Evolutionary conservation across 2,329 filamentous ascomycete species (phyloP), one percentile per base, ranked within the genome.

Genomic region (Arthrinium phaeospermum): DNA sequence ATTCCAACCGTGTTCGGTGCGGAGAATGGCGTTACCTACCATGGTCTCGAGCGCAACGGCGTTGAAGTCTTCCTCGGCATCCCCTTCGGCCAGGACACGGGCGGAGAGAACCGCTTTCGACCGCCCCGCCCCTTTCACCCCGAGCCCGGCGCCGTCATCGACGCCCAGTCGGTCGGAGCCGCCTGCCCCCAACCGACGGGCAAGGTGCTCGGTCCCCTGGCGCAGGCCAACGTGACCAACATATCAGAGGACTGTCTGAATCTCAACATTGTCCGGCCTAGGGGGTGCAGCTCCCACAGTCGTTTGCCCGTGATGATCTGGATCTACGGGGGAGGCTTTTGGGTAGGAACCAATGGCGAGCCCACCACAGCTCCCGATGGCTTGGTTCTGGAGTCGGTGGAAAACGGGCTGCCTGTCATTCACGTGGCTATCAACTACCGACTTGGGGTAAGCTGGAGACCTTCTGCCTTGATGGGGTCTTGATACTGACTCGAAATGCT

Each of bases 61-160:
- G 80, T 87, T 49, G 86, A 88, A 70, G 79, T 83, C 12, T 88
- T 87, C 73, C 80, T 86, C 4, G 82, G 82, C n/a, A 85, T 87
- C 30, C 83, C 81, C 0, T 88, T 85, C 68, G 86, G 83, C 5
- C 75, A 85, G 69, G 85, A 86, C 73, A 87, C 86, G 0, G 75
- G 83, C 72, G 85, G 84, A 13, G 74, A 75, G 37, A 82, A 85
- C 68, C 81, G 86, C 68, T 88, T 87, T 77, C 85, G 83, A 71
- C 84, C 85, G 8, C 86, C 86, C 2, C 74, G 77, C 49, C 78
- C 80, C 1, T 81, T 81, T 71, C 73, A 77, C 0, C 80, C 82
- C 1, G 44, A 73, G 4, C 74, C 77, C 3, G 83, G 83, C 7
- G 79, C 77, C 37, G 76, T 76, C 7, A 76, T 86, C 71, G 76